Base-by-base conservation (phyloP, 257 asterid species). In the Plectranthus barbatus region DNA sequence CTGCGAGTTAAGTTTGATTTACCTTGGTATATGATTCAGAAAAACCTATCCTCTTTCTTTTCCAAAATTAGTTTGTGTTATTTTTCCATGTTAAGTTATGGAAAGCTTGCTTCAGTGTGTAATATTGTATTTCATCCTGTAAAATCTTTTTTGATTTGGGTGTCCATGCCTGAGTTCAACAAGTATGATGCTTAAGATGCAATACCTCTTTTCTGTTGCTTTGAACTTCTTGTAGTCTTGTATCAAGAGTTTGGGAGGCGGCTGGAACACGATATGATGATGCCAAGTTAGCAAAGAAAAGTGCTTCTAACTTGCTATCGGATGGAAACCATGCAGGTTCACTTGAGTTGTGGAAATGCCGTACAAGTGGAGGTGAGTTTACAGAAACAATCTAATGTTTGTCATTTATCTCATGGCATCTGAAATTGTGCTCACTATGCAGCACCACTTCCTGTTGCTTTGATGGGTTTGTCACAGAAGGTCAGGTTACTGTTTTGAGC, bases 241-340 rank as follows among this genome's bases (percentile, higher is more conserved):
- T 83, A 71, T 78, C 90, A 24, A 79, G 82, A 74, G 94, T 92
- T 63, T 90, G 97, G 97, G 88, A 77, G 79, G 75, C 81, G 69
- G 92, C 94, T 17, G 92, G 95, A 51, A 77, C 74, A 39, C 83
- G 95, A 66, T 84, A 84, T 18, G 84, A 66, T 67, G 86, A 84
- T 66, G 67, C 92, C 57, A 83, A 86, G 73, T 80, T 86, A 70
- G 80, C 71, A 14, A 76, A 74, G 81, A 87, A 79, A 80, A 78
- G 74, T 72, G 80, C 92, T 54, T 83, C 90, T 23, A 62, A 49
- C 55, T 67, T 90, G 76, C 79, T 90, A 1, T 73, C 85, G 36
- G 75, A 67, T 53, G 79, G 73, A 73, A 18, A 75, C 50, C 29
- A 56, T 45, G 72, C 78, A 42, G 77, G 66, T 49, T 73, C 70